Evolutionary conservation across 148 eudicot species (phyloP).

Genomic region (Pouteria glomerata): DNA sequence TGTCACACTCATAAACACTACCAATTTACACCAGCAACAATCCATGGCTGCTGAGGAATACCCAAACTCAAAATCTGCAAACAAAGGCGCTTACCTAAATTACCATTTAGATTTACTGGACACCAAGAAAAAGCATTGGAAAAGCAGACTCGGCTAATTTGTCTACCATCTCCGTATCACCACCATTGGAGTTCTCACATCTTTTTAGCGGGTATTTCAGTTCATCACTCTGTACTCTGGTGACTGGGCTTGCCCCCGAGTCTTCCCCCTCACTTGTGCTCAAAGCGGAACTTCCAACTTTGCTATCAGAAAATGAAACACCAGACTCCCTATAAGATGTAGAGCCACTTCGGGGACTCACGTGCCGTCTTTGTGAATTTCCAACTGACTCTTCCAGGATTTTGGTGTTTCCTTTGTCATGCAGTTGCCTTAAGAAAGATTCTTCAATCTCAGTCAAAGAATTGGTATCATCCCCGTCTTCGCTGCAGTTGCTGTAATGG

Average conservation of each 20-base stretch:
- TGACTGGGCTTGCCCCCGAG: slow-evolving; percentile 10
- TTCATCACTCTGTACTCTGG: neutral
- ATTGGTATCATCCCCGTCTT: slow-evolving; percentile 28
- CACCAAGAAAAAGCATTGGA: slow-evolving; percentile 19
- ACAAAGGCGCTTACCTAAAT: slow-evolving; percentile 12
- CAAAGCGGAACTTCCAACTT: slow-evolving; percentile 23
- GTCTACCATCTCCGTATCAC: slow-evolving; percentile 35
- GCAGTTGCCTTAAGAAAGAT: slow-evolving; percentile 58
- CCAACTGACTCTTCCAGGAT: slow-evolving; percentile 12
- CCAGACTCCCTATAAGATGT: slow-evolving; percentile 17
- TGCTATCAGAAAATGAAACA: slow-evolving; percentile 22
- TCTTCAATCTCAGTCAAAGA: slow-evolving; percentile 61
- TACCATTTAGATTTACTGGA: neutral
- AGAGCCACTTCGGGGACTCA: slow-evolving; percentile 12
- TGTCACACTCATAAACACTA: neutral
- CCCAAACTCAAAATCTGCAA: slow-evolving; percentile 12
- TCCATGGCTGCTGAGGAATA: neutral
- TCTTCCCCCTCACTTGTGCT: slow-evolving; percentile 32
- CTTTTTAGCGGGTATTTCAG: slow-evolving; percentile 12
- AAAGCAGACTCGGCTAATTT: slow-evolving; percentile 23
- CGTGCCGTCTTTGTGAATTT: slow-evolving; percentile 13
- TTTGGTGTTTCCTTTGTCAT: slow-evolving; percentile 27
- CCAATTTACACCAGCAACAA: slow-evolving; percentile 16
- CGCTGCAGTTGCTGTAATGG: slow-evolving; percentile 20
- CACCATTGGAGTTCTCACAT: slow-evolving; percentile 13